phyloP scores from a whole-genome alignment of 805 yeast genomes.

The Saturnispora galanensis region DNA sequence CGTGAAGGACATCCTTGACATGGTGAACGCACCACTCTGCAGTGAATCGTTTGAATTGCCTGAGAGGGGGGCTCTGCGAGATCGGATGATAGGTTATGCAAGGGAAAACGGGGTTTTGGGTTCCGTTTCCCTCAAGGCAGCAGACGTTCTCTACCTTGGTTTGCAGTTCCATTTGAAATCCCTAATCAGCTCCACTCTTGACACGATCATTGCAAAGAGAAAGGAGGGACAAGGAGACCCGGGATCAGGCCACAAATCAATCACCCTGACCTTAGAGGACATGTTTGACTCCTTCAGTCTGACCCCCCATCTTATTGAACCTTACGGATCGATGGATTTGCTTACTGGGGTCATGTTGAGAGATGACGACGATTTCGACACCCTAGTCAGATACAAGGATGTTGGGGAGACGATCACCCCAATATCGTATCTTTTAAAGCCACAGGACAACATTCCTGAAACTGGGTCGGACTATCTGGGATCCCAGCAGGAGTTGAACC shows the following conservation, averaged over 20 bases:
- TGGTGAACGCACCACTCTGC: slow-evolving; percentile 71
- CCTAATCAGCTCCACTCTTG: slow-evolving; percentile 65
- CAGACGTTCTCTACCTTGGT: slow-evolving; percentile 73
- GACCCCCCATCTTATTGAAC: slow-evolving; percentile 60
- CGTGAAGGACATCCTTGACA: slow-evolving; percentile 88
- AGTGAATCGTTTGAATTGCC: slow-evolving; percentile 76
- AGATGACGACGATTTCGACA: slow-evolving; percentile 43
- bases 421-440: slow-evolving; percentile 22
- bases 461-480: background rate
- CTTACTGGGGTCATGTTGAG: slow-evolving; percentile 39
- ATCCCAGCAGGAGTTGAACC: background rate
- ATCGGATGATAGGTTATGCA: slow-evolving; percentile 70
- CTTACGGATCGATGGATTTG: slow-evolving; percentile 49
- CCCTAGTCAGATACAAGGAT: slow-evolving; percentile 12
- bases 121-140: slow-evolving; percentile 61
- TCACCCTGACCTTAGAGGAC: slow-evolving; percentile 56
- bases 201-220: slow-evolving; percentile 45
- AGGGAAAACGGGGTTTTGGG: slow-evolving; percentile 88
- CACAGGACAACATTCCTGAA: background rate
- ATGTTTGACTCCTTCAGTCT: slow-evolving; percentile 52
- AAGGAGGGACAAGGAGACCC: slow-evolving; percentile 8
- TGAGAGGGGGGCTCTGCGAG: slow-evolving; percentile 57
- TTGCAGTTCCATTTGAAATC: slow-evolving; percentile 71
- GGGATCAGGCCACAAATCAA: slow-evolving; percentile 14
- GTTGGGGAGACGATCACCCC: slow-evolving; percentile 18